These are phyloP conservation scores for Anaeromyces robustus DNA, from an alignment of 192 early-diverging fungal species.

Conservation along the genomic window DNA sequence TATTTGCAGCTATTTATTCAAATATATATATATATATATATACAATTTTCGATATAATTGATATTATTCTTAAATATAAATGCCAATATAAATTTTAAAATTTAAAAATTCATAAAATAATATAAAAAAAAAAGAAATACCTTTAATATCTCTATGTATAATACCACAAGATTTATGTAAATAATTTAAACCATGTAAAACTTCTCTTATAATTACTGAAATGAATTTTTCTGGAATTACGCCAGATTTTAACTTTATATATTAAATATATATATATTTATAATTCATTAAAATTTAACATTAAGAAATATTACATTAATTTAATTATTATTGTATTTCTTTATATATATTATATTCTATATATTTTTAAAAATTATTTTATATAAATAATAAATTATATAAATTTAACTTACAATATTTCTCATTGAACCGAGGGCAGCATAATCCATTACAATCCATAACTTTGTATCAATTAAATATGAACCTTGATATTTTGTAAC, in stretches of 20 bases:
- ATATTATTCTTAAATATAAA: no score
- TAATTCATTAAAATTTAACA: no score
- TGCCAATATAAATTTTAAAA: no score
- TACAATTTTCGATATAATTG: neutral
- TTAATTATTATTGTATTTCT: no score
- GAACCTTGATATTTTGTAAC: conserved; percentile 90
- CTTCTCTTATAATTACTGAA: conserved; percentile 74
- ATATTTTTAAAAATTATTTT: no score
- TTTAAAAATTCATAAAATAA: no score
- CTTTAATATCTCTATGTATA: conserved; percentile 97
- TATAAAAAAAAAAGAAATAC: conserved; percentile 14
- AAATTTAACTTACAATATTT: conserved; percentile 29
- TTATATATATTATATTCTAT: no score
- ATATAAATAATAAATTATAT: no score
- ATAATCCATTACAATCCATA: conserved; percentile 99
- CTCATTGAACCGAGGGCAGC: conserved; percentile 85
- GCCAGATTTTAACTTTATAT: conserved; percentile 55
- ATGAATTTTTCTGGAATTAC: conserved; percentile 78
- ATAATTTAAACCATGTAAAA: conserved; percentile 79
- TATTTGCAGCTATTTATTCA: conserved; percentile 46
- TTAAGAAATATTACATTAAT: no score
- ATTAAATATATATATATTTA: no score
- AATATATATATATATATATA: neutral
- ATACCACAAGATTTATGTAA: conserved; percentile 79
- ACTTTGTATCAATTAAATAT: conserved; percentile 72